These are phyloP conservation scores for Westerdykella aurantiaca DNA, from an alignment of 2,329 filamentous ascomycete species.

Conservation along the genomic window DNA sequence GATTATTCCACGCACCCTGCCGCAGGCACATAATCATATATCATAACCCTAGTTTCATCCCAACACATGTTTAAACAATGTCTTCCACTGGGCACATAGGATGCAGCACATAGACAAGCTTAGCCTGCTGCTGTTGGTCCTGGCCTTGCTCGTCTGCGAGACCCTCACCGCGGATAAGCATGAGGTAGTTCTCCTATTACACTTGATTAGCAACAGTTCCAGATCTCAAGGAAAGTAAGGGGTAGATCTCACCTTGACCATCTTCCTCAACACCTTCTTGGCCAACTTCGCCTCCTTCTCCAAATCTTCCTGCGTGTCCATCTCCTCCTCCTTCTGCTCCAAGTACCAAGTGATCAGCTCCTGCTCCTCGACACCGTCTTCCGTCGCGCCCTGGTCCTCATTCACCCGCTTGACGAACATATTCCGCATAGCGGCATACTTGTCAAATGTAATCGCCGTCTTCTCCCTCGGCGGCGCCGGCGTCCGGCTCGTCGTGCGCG, in stretches of 20 bases:
- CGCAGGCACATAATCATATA: too few species aligned
- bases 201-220: conserved; percentile 4
- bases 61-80: conserved; percentile 18
- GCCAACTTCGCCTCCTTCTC: conserved; percentile 67
- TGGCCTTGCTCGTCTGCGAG: conserved; percentile 71
- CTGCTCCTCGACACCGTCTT: conserved; percentile 80
- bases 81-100: conserved; percentile 84
- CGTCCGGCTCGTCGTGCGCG: conserved; percentile 30
- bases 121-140: conserved; percentile 46
- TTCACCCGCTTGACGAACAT: conserved; percentile 75
- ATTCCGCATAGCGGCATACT: conserved; percentile 88
- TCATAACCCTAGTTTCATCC: not conserved
- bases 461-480: conserved; percentile 50
- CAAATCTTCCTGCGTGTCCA: conserved; percentile 76
- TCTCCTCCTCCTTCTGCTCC: conserved; percentile 79
- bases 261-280: conserved; percentile 83
- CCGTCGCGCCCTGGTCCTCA: conserved; percentile 68
- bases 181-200: conserved; percentile 53
- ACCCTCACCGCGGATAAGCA: conserved; percentile 71
- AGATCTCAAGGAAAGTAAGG: conserved; percentile 1
- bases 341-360: conserved; percentile 83
- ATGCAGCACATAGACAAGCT: conserved; percentile 79
- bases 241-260: conserved; percentile 72
- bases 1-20: too few species aligned
- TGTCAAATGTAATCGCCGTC: conserved; percentile 91